Conservation (phyloP, 2,329 filamentous ascomycete species). For the Calonectria hawksworthii region DNA sequence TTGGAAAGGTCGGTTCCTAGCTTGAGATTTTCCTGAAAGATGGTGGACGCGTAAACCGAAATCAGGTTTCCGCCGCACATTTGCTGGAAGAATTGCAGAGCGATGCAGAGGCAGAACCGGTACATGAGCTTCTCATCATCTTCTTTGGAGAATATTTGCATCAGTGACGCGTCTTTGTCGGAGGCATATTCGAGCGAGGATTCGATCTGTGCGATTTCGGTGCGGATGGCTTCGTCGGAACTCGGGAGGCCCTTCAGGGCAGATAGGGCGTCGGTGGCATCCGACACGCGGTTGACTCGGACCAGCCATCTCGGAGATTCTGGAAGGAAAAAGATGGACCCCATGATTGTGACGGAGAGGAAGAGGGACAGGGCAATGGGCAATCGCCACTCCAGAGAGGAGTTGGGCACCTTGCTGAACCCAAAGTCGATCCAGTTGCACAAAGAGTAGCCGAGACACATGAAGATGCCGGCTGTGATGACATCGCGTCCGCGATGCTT, state of each 20-base stretch:
- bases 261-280: constrained; percentile 52
- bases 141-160: constrained; percentile 60
- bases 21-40: constrained; percentile 46
- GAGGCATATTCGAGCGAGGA: constrained; percentile 60
- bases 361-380: constrained; percentile 53
- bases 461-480: constrained; percentile 66
- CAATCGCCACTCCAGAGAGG: constrained; percentile 52
- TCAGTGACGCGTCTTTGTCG: constrained; percentile 52
- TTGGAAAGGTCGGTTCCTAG: constrained; percentile 40
- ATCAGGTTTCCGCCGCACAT: constrained; percentile 47
- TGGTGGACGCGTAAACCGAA: constrained; percentile 48
- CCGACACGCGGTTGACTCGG: constrained; percentile 48
- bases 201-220: constrained; percentile 63
- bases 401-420: constrained; percentile 48
- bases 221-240: constrained; percentile 50
- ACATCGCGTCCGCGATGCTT: constrained; percentile 62
- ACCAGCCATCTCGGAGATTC: constrained; percentile 56
- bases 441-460: constrained; percentile 56
- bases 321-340: constrained; percentile 51
- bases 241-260: constrained; percentile 56
- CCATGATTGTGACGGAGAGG: constrained; percentile 51
- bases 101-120: constrained; percentile 53
- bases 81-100: constrained; percentile 51
- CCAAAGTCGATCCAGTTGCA: constrained; percentile 62
- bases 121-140: constrained; percentile 65